A percentile compares a stretch with the other conserved stretches of the same genome.
phyloP scores from a whole-genome alignment of 2,329 filamentous ascomycete species.

The Cladosporium sphaerospermum region DNA sequence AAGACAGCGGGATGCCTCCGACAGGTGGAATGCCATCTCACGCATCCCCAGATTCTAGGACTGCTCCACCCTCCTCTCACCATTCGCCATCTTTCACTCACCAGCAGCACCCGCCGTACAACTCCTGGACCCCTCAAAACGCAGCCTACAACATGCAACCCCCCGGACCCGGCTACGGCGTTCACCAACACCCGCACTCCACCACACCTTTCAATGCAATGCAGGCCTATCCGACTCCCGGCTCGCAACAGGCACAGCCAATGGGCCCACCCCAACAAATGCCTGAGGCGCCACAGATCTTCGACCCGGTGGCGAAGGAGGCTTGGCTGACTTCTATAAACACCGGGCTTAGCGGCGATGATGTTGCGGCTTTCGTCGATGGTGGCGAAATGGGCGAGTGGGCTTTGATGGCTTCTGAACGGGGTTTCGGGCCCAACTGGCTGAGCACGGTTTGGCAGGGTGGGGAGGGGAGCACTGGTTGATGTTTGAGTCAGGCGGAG shows the following conservation, averaged over 20 bases:
- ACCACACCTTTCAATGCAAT: neutral
- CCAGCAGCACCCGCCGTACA: constrained; percentile 15
- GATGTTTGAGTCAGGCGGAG: no score
- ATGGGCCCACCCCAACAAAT: constrained; percentile 11
- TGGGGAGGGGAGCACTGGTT: no score
- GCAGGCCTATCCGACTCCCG: constrained; percentile 6
- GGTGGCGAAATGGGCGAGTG: constrained; percentile 32
- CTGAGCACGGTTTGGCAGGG: constrained; percentile 24
- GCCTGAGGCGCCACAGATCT: constrained; percentile 13
- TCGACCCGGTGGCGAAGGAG: constrained; percentile 27
- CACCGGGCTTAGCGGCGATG: constrained; percentile 34
- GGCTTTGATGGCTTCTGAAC: constrained; percentile 21
- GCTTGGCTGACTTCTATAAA: constrained; percentile 33
- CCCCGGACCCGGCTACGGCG: neutral
- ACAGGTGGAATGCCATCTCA: constrained; percentile 19
- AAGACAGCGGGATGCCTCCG: constrained; percentile 15
- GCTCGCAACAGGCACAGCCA: constrained; percentile 5
- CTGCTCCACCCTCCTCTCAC: constrained; percentile 21
- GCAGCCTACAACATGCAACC: constrained; percentile 18
- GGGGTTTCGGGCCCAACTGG: constrained; percentile 23
- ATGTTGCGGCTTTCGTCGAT: constrained; percentile 36
- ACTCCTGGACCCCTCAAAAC: constrained; percentile 20
- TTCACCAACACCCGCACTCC: neutral
- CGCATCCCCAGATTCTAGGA: constrained; percentile 24
- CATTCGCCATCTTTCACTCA: constrained; percentile 20